Conservation (phyloP, 108 stramenopile species). For the Cylindrotheca fusiformis region DNA sequence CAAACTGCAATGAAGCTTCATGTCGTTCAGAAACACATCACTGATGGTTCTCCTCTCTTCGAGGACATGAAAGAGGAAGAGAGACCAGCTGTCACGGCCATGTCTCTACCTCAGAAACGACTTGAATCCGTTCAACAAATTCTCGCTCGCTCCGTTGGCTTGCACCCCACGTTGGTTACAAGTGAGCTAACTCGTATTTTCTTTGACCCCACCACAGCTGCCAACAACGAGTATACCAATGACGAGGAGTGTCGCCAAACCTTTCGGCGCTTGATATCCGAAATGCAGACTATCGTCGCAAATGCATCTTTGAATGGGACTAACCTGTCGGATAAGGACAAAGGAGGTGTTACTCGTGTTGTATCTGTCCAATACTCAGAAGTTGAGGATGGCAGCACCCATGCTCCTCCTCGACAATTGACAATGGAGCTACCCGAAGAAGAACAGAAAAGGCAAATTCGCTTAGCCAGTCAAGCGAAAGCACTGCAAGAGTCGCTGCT, state of each 20-base stretch:
- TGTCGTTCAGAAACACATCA: slow-evolving; percentile 31
- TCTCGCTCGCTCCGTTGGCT: slow-evolving; percentile 50
- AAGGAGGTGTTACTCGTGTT: slow-evolving; percentile 68
- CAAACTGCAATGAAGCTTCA: slow-evolving; percentile 42
- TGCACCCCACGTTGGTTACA: slow-evolving; percentile 50
- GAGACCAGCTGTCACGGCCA: too few species aligned
- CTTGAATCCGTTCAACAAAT: slow-evolving; percentile 49
- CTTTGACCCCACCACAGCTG: slow-evolving; percentile 6
- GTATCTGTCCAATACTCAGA: slow-evolving; percentile 68
- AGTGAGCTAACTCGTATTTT: slow-evolving; percentile 45
- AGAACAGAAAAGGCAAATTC: slow-evolving; percentile 30
- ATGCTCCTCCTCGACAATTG: slow-evolving; percentile 5
- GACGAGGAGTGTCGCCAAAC: slow-evolving; percentile 31
- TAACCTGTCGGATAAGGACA: slow-evolving; percentile 21
- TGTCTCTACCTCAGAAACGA: slow-evolving; percentile 36
- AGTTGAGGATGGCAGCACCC: slow-evolving; percentile 15
- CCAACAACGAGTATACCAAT: slow-evolving; percentile 6
- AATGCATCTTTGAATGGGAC: slow-evolving; percentile 22
- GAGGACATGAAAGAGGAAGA: neutral
- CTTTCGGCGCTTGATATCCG: slow-evolving; percentile 32
- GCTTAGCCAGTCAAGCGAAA: slow-evolving; percentile 31
- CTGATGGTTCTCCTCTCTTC: slow-evolving; percentile 27
- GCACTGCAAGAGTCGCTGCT: slow-evolving; percentile 32
- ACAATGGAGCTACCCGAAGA: slow-evolving; percentile 29
- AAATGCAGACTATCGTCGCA: slow-evolving; percentile 36